Percentiles rank a stretch among this genome's conserved stretches.
phyloP scores from a whole-genome alignment of 805 yeast genomes.

The Sugiyamaella valdiviana region DNA sequence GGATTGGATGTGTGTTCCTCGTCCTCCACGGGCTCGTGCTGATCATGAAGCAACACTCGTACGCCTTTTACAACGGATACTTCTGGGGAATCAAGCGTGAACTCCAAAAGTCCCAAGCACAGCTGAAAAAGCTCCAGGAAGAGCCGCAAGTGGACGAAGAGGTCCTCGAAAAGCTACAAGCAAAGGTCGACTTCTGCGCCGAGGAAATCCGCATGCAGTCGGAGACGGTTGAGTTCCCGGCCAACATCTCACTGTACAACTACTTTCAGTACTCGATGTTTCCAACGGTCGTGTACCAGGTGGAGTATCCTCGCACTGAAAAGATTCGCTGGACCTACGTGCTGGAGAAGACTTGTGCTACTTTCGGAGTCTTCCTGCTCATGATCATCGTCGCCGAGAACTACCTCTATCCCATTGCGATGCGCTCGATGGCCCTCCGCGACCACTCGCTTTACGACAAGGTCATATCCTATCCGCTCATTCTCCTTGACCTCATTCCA shows the following conservation, averaged over 20 bases:
- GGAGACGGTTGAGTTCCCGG: constrained; percentile 50
- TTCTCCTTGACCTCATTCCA: constrained; percentile 69
- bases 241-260: constrained; percentile 56
- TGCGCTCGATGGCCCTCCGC: constrained; percentile 51
- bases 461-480: constrained; percentile 45
- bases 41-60: constrained; percentile 94
- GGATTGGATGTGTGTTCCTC: constrained; percentile 87
- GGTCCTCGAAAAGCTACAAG: constrained; percentile 29
- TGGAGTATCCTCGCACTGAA: constrained; percentile 72
- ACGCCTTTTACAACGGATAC: constrained; percentile 86
- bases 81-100: constrained; percentile 37
- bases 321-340: constrained; percentile 65
- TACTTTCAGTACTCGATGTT: constrained; percentile 77
- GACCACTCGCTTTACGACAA: constrained; percentile 43
- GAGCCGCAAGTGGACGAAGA: constrained; percentile 26
- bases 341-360: constrained; percentile 62
- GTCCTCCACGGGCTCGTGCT: constrained; percentile 79
- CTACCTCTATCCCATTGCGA: constrained; percentile 65
- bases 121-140: constrained; percentile 15
- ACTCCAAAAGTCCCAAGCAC: constrained; percentile 12
- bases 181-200: constrained; percentile 61
- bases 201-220: constrained; percentile 65
- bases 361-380: constrained; percentile 77
- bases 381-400: constrained; percentile 79
- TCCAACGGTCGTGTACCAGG: constrained; percentile 71